phyloP scores from a whole-genome alignment of 306 rosid genomes.

The Adenanthera pavonina region DNA sequence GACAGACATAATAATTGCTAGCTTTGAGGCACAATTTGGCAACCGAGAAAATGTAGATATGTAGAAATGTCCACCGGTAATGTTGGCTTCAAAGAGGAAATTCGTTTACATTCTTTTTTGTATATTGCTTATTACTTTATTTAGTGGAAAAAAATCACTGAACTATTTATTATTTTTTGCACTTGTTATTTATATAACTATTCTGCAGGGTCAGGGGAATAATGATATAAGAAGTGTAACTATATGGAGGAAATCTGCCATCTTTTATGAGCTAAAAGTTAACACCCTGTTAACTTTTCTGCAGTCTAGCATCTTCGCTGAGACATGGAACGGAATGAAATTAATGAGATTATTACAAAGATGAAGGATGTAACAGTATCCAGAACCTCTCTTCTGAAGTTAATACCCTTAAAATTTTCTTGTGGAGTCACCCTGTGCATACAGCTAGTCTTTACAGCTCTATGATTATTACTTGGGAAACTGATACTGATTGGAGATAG shows the following conservation, averaged over 20 bases:
- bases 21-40: slow-evolving; percentile 25
- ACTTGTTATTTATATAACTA: not conserved
- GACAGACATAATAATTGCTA: slow-evolving; percentile 1
- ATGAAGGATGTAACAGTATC: not conserved
- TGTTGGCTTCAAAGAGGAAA: not conserved
- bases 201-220: not conserved
- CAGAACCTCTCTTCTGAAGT: not conserved
- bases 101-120: not conserved
- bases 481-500: not conserved
- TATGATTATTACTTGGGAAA: not conserved
- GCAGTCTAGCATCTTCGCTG: no score
- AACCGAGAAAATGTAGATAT: not conserved
- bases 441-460: not conserved
- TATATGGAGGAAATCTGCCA: not conserved
- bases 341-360: not conserved
- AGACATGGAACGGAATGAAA: no score
- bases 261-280: not conserved
- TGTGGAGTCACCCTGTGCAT: not conserved
- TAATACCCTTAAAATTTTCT: not conserved
- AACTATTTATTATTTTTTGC: not conserved
- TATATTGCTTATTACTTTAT: no score
- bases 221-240: not conserved
- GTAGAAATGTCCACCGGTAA: not conserved
- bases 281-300: no score
- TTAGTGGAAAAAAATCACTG: not conserved